Evolutionary conservation across 1,284 basidiomycete genomes (phyloP), one percentile per base, ranked within the genome.

Genomic region (Caloboletus firmus): DNA sequence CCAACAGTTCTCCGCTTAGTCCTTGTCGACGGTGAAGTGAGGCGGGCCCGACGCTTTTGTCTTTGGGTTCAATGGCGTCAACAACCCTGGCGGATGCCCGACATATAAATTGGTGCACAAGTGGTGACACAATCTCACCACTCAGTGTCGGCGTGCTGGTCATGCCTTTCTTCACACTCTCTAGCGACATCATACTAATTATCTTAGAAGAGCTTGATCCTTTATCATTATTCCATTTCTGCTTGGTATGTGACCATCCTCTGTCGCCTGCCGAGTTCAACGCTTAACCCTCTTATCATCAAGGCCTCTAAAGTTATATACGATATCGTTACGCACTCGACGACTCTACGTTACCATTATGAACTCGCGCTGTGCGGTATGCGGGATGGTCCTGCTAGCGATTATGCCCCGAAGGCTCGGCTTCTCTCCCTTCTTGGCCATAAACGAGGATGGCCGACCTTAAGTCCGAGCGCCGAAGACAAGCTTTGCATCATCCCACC

Each of bases 161-260:
- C 71, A 71, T 73, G 70, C 61, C 71, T 49, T 56, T 70, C 70
- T 80, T 75, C 73, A 79, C 67, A 53, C 72, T 84, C 57, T 76
- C 81, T 40, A 72, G 78, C 66, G 82, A 84, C 64, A 72, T 82
- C 59, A 70, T 83, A 57, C 72, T 81, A 52, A 62, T 74, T 36
- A 79, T 83, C 64, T 68, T 84, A 58, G 76, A 78, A 59, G 75
- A 79, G 55, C 69, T 83, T 45, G 80, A 83, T 60, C 79, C 82
- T 24, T 62, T 72, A 42, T 77, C 81, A 46, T 69, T 84, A 57
- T 78, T 78, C 63, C 71, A 73, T 53, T 76, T 78, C 56, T 80
- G 76, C 69, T 75, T 77, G 74, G 82, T 78, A 66, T 58, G 68
- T 59, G 15, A 9, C 37, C 4, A 20, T 28, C 15, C 30, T 15